A percentile compares a stretch with the other conserved stretches of the same genome.
Evolutionary conservation across 164 flowering plant genomes (phyloP).

Genomic region (Cinnamomum chago): DNA sequence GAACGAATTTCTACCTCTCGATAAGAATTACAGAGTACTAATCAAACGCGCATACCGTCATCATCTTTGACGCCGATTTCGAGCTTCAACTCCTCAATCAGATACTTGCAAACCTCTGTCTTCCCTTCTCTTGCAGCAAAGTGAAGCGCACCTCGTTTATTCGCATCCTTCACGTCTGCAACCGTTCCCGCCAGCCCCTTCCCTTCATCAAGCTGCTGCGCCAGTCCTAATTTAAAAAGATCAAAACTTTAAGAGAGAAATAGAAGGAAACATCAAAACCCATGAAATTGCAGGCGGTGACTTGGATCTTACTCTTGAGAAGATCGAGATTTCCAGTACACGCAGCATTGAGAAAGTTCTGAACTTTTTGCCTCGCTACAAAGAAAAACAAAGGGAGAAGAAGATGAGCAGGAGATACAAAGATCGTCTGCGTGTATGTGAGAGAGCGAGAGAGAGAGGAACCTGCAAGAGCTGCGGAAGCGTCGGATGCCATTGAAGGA

Average conservation of each 20-base stretch:
- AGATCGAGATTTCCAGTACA: slow-evolving; percentile 68
- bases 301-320: slow-evolving; percentile 61
- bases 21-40: neutral
- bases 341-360: slow-evolving; percentile 78
- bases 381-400: neutral
- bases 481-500: slow-evolving; percentile 22
- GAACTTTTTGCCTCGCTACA: slow-evolving; percentile 77
- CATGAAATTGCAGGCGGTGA: neutral
- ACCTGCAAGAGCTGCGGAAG: slow-evolving; percentile 36
- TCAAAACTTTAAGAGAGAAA: neutral
- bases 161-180: slow-evolving; percentile 80
- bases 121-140: slow-evolving; percentile 94
- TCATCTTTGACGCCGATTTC: slow-evolving; percentile 72
- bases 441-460: neutral
- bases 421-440: neutral
- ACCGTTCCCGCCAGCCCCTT: slow-evolving; percentile 63
- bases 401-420: neutral
- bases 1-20: neutral
- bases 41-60: slow-evolving; percentile 44
- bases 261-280: neutral
- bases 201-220: slow-evolving; percentile 66
- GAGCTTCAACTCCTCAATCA: slow-evolving; percentile 76
- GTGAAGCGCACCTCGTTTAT: slow-evolving; percentile 89
- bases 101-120: slow-evolving; percentile 84
- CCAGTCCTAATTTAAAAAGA: slow-evolving; percentile 37